Conservation (phyloP, 495 filamentous ascomycete genomes). For the Trichoderma reesei region DNA sequence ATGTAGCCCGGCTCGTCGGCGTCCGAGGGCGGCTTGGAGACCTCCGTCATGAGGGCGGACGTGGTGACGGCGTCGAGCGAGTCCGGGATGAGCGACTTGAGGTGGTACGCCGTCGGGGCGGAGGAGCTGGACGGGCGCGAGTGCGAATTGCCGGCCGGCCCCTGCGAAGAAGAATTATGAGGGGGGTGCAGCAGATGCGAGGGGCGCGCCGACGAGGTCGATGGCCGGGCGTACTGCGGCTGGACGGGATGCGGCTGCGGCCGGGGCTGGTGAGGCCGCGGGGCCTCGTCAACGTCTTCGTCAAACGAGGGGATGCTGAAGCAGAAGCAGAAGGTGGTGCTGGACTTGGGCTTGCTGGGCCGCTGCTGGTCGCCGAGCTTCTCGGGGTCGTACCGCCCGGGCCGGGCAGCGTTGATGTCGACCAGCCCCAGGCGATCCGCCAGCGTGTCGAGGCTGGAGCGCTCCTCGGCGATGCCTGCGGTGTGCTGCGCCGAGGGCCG, state of each 20-base stretch:
- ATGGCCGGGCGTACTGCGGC: constrained; percentile 18
- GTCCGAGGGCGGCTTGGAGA: constrained; percentile 70
- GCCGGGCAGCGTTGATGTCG: constrained; percentile 28
- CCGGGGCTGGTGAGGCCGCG: constrained; percentile 15
- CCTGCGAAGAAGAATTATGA: constrained; percentile 13
- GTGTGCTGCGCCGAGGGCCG: constrained; percentile 16
- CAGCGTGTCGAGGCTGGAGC: constrained; percentile 68
- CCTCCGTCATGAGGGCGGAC: constrained; percentile 56
- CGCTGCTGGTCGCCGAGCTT: neutral
- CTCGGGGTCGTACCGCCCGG: constrained; percentile 19
- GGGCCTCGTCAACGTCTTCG: constrained; percentile 27
- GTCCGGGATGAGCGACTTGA: constrained; percentile 49
- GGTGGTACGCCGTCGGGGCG: constrained; percentile 27
- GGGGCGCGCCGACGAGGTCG: constrained; percentile 21
- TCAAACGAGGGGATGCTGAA: constrained; percentile 27
- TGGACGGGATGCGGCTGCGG: constrained; percentile 23
- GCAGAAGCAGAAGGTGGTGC: constrained; percentile 32
- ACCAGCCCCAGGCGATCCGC: constrained; percentile 69
- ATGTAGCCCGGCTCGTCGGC: constrained; percentile 86
- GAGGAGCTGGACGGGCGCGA: constrained; percentile 23
- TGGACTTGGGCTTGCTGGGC: constrained; percentile 15
- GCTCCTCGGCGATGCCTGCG: constrained; percentile 36
- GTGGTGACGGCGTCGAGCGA: constrained; percentile 53
- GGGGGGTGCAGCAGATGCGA: constrained; percentile 13
- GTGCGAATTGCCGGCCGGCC: constrained; percentile 19